Conservation (phyloP, 306 rosid genomes). For the Vachellia pachyceras region DNA sequence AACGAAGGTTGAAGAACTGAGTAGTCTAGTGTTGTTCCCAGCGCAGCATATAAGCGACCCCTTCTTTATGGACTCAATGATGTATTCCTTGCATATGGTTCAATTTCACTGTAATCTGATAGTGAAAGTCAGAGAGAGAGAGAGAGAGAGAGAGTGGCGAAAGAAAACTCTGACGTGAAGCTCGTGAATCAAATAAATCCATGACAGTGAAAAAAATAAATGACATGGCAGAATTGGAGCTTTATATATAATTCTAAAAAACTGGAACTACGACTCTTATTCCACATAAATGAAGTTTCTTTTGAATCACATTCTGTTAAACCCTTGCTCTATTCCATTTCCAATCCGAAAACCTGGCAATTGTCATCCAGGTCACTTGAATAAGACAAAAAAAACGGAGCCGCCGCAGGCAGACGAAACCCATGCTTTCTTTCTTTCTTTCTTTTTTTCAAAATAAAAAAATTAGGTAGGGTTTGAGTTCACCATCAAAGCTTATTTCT, state of each 20-base stretch:
- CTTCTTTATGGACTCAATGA: neutral
- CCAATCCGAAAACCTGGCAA: neutral
- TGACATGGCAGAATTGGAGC: neutral
- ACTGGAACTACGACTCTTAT: neutral
- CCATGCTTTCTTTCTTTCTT: too few species aligned
- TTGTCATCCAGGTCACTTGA: neutral
- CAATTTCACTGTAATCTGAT: neutral
- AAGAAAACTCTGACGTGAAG: neutral
- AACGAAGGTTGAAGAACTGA: neutral
- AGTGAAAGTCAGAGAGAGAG: constrained; percentile 4
- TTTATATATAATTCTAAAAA: too few species aligned
- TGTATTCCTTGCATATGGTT: neutral
- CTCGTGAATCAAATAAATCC: neutral
- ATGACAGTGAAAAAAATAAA: neutral
- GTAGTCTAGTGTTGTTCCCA: neutral
- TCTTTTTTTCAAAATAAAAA: neutral
- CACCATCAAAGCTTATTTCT: too few species aligned
- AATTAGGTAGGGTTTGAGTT: too few species aligned
- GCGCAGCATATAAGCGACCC: neutral
- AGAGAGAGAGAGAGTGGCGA: neutral
- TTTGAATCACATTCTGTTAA: neutral
- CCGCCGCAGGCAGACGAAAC: too few species aligned
- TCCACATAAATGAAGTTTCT: neutral
- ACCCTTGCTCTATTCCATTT: neutral
- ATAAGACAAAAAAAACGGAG: neutral